These are phyloP conservation scores for Rhizomucor miehei DNA, from an alignment of 371 early-diverging fungal genomes.

Conservation along the genomic window DNA sequence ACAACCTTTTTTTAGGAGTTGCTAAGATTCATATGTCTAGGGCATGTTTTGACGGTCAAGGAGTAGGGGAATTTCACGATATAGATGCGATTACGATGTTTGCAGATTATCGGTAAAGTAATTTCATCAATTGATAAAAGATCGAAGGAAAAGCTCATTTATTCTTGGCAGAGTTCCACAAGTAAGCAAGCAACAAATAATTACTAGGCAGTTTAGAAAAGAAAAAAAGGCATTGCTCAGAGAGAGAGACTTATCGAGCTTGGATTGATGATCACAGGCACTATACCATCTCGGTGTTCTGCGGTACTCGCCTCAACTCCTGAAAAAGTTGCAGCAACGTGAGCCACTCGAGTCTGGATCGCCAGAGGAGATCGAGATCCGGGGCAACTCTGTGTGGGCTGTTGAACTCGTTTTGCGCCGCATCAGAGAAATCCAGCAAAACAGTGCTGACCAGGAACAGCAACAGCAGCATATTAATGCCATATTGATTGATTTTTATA, in stretches of 20 bases:
- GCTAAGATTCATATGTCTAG: slow-evolving; percentile 23
- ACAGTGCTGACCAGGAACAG: slow-evolving; percentile 7
- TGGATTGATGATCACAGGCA: slow-evolving; percentile 39
- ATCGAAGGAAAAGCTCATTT: background rate
- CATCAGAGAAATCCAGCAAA: slow-evolving; percentile 38
- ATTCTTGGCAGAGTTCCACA: slow-evolving; percentile 50
- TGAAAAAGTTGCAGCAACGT: slow-evolving; percentile 38
- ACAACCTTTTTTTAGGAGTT: background rate
- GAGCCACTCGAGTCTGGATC: slow-evolving; percentile 60
- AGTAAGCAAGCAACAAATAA: slow-evolving; percentile 14
- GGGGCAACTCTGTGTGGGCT: slow-evolving; percentile 83
- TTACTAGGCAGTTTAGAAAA: background rate
- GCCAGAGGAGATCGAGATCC: slow-evolving; percentile 77
- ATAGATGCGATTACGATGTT: slow-evolving; percentile 90
- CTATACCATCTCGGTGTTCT: slow-evolving; percentile 73
- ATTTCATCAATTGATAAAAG: background rate
- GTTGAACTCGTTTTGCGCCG: slow-evolving; percentile 68
- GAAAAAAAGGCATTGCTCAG: background rate
- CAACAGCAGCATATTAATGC: slow-evolving; percentile 57
- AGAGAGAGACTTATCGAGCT: background rate
- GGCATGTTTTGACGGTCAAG: slow-evolving; percentile 82
- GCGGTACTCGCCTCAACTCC: slow-evolving; percentile 62
- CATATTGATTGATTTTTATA: slow-evolving; percentile 84
- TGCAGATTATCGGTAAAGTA: slow-evolving; percentile 79
- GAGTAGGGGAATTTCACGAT: slow-evolving; percentile 66